phyloP scores from a whole-genome alignment of 305 asterid genomes.

The Solanum hybrid region DNA sequence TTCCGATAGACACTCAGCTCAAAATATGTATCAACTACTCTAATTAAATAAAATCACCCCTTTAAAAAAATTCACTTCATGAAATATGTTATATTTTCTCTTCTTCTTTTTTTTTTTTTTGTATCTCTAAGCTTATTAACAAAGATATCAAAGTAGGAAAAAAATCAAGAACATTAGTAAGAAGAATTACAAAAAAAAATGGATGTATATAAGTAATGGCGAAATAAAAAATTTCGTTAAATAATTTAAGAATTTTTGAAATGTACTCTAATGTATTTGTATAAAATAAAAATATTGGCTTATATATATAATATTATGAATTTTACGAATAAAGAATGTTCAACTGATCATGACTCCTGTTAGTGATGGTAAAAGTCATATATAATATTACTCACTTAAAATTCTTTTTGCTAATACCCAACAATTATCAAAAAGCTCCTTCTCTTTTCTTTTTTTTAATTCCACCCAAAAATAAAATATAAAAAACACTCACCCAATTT shows the following conservation, averaged over 20 bases:
- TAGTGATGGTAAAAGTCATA: background rate
- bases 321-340: no score
- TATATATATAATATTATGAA: no score
- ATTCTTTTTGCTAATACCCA: background rate
- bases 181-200: background rate
- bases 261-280: no score
- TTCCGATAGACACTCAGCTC: background rate
- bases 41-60: background rate
- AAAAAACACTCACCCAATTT: conserved; percentile 45
- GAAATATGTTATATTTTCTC: background rate
- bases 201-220: no score
- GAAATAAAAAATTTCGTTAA: no score
- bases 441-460: background rate
- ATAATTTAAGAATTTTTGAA: accelerated
- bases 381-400: background rate
- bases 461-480: background rate
- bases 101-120: no score
- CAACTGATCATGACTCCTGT: no score
- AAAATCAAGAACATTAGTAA: background rate
- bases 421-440: background rate
- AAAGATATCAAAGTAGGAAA: background rate
- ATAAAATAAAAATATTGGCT: background rate
- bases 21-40: background rate
- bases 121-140: background rate
- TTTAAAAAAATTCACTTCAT: background rate